A percentile compares a stretch with the other conserved stretches of the same genome.
Evolutionary conservation across 495 filamentous ascomycete species (phyloP).

Genomic region (Penicillium desertorum): DNA sequence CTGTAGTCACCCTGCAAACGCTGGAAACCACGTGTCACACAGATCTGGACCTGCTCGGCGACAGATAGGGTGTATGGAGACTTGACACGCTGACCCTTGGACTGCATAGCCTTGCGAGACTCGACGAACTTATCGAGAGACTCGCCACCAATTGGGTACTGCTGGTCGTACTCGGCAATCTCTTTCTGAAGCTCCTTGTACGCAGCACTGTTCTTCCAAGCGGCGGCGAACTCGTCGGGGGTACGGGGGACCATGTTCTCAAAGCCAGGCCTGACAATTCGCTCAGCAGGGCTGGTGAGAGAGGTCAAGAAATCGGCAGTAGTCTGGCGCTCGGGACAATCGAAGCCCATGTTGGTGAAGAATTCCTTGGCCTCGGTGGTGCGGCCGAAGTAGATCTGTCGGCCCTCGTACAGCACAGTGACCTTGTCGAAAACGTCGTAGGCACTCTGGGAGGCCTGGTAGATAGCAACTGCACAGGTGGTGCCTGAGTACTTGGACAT

Average conservation of each 20-base stretch:
- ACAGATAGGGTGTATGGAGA: slow-evolving; percentile 52
- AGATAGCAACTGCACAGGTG: slow-evolving; percentile 77
- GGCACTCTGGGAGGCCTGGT: slow-evolving; percentile 84
- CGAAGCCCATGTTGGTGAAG: slow-evolving; percentile 64
- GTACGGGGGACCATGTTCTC: slow-evolving; percentile 67
- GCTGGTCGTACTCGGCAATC: slow-evolving; percentile 53
- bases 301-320: slow-evolving; percentile 78
- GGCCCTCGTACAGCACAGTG: slow-evolving; percentile 61
- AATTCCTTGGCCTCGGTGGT: slow-evolving; percentile 61
- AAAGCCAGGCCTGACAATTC: slow-evolving; percentile 62
- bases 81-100: slow-evolving; percentile 39
- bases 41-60: slow-evolving; percentile 49
- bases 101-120: slow-evolving; percentile 46
- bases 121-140: slow-evolving; percentile 40
- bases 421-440: slow-evolving; percentile 68
- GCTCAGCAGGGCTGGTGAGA: slow-evolving; percentile 65
- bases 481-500: slow-evolving; percentile 76
- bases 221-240: slow-evolving; percentile 67
- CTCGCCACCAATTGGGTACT: slow-evolving; percentile 43
- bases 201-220: slow-evolving; percentile 57
- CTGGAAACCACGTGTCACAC: slow-evolving; percentile 53
- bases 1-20: slow-evolving; percentile 71
- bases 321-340: slow-evolving; percentile 61
- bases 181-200: slow-evolving; percentile 53
- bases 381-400: slow-evolving; percentile 68